phyloP scores from a whole-genome alignment of 192 early-diverging fungal species.

The Gamsiella multidivaricata region DNA sequence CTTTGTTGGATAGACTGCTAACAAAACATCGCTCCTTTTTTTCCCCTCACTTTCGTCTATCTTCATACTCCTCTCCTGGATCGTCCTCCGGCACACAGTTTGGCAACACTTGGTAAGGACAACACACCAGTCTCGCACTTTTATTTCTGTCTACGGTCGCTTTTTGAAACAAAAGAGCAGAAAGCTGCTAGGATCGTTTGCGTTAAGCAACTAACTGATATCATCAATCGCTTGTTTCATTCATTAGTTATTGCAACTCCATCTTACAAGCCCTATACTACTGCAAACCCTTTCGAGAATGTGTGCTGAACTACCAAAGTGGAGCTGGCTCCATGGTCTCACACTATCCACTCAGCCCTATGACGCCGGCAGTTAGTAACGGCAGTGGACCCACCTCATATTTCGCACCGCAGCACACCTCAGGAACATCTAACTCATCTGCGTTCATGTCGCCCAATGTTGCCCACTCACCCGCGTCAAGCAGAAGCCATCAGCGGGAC shows the following conservation, averaged over 20 bases:
- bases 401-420: constrained; percentile 29
- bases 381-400: constrained; percentile 29
- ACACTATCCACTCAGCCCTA: constrained; percentile 52
- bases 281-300: constrained; percentile 94
- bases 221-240: constrained; percentile 6
- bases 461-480: constrained; percentile 7
- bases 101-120: constrained; percentile 85
- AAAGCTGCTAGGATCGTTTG: no score
- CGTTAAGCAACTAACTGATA: no score
- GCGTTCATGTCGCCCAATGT: constrained; percentile 14
- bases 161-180: no score
- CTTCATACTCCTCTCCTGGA: no score
- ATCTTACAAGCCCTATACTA: constrained; percentile 96
- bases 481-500: constrained; percentile 24
- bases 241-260: constrained; percentile 89
- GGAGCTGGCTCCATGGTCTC: constrained; percentile 35
- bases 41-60: no score
- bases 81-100: constrained; percentile 71
- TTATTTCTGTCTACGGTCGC: no score
- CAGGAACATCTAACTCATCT: constrained; percentile 12
- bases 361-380: constrained; percentile 31
- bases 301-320: constrained; percentile 82
- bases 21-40: no score
- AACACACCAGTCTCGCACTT: no score
- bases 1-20: no score